These are phyloP conservation scores for Thuidium tamariscinum DNA, from an alignment of 225 moss, liverwort and hornwort species.

Conservation along the genomic window DNA sequence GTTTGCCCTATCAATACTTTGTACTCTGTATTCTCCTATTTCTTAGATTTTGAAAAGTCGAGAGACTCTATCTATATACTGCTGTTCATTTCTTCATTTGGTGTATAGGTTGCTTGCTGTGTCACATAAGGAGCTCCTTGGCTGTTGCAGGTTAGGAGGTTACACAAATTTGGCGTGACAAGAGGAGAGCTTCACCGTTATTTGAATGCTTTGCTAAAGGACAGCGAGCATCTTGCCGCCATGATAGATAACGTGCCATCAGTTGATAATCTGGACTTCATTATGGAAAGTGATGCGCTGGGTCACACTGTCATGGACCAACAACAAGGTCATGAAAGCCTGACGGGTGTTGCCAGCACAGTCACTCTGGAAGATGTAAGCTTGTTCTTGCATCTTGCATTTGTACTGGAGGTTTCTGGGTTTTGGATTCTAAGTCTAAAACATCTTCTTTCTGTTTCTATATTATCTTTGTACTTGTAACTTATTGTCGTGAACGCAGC, in stretches of 20 bases:
- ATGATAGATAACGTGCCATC: conserved; percentile 99
- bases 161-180: conserved; percentile 97
- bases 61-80: background rate
- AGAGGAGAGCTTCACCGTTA: conserved; percentile 97
- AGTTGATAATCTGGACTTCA: conserved; percentile 97
- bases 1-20: conserved; percentile 16
- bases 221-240: conserved; percentile 96
- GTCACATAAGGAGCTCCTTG: background rate
- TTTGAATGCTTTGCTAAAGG: conserved; percentile 91
- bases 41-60: background rate
- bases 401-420: background rate
- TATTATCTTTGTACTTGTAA: background rate
- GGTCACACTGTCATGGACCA: conserved; percentile 99
- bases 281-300: conserved; percentile 99
- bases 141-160: conserved; percentile 68
- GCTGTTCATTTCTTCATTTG: background rate
- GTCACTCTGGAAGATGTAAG: conserved; percentile 97
- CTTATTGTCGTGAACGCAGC: background rate
- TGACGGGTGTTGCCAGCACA: conserved; percentile 81
- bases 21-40: background rate
- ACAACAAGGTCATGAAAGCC: conserved; percentile 96
- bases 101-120: background rate
- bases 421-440: background rate
- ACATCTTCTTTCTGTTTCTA: background rate
- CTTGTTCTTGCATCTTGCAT: background rate